phyloP scores from a whole-genome alignment of 2,329 filamentous ascomycete species.

The Chrysosporium keratinophilum region DNA sequence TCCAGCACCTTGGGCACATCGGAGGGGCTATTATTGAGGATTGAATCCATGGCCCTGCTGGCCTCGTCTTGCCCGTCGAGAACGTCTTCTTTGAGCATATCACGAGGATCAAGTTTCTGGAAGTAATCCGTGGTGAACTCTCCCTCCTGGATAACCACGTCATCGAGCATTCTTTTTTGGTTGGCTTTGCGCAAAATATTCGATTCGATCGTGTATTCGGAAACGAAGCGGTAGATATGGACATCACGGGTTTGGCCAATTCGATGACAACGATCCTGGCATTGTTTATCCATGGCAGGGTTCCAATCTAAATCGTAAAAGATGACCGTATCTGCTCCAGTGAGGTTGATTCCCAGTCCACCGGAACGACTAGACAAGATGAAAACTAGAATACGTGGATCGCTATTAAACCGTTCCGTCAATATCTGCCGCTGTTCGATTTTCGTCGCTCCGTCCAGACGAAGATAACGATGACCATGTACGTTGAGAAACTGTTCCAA shows the following conservation, averaged over 20 bases:
- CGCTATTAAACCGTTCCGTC: slow-evolving; percentile 93
- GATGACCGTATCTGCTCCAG: slow-evolving; percentile 92
- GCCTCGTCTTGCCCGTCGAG: slow-evolving; percentile 59
- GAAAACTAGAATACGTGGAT: slow-evolving; percentile 83
- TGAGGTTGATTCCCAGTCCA: slow-evolving; percentile 90
- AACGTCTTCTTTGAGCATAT: slow-evolving; percentile 48
- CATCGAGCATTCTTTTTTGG: slow-evolving; percentile 94
- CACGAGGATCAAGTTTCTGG: slow-evolving; percentile 61
- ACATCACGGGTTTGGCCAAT: slow-evolving; percentile 97
- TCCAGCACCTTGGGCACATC: slow-evolving; percentile 65
- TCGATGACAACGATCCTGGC: slow-evolving; percentile 91
- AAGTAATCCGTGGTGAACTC: slow-evolving; percentile 97
- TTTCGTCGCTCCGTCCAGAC: slow-evolving; percentile 91
- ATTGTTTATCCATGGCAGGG: slow-evolving; percentile 98
- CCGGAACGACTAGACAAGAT: slow-evolving; percentile 92
- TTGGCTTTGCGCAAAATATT: slow-evolving; percentile 95
- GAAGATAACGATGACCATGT: slow-evolving; percentile 91
- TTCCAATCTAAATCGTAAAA: slow-evolving; percentile 99
- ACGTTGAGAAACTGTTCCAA: slow-evolving; percentile 97
- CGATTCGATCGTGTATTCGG: slow-evolving; percentile 90
- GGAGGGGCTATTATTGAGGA: slow-evolving; percentile 59
- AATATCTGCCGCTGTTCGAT: slow-evolving; percentile 91
- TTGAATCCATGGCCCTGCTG: slow-evolving; percentile 73
- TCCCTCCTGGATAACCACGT: slow-evolving; percentile 96
- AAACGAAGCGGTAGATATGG: slow-evolving; percentile 90